Conservation (phyloP, 495 filamentous ascomycete genomes). For the Aspergillus nidulans region DNA sequence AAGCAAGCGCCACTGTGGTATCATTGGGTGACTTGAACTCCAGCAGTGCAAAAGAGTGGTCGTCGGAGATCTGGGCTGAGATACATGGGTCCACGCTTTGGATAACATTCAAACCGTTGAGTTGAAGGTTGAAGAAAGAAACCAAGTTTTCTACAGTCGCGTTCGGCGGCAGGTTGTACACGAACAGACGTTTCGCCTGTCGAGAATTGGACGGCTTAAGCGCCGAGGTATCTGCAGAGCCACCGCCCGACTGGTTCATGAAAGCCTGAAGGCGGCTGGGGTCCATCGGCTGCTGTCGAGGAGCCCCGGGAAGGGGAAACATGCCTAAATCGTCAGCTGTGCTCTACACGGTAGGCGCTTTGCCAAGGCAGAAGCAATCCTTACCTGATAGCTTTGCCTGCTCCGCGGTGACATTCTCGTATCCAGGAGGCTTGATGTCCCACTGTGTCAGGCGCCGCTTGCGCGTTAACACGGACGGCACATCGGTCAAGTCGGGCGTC, state of each 20-base stretch:
- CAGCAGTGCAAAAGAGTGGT: constrained; percentile 73
- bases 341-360: too few relatives aligned
- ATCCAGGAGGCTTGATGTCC: constrained; percentile 98
- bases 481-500: constrained; percentile 89
- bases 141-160: constrained; percentile 67
- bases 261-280: constrained; percentile 91
- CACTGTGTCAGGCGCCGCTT: constrained; percentile 93
- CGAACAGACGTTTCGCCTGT: constrained; percentile 86
- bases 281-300: constrained; percentile 94
- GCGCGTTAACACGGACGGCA: constrained; percentile 70
- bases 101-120: constrained; percentile 90
- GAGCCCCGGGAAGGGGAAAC: constrained; percentile 96
- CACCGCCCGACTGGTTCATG: constrained; percentile 81
- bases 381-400: constrained; percentile 95
- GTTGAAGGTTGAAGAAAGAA: constrained; percentile 91
- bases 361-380: constrained; percentile 12
- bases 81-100: constrained; percentile 81
- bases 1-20: constrained; percentile 82
- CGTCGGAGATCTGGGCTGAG: constrained; percentile 73
- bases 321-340: constrained; percentile 53
- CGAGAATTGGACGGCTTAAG: constrained; percentile 90
- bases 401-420: constrained; percentile 97
- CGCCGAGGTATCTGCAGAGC: constrained; percentile 65
- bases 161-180: constrained; percentile 69
- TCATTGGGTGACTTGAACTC: constrained; percentile 88